phyloP scores from a whole-genome alignment of 2,329 filamentous ascomycete species.

The Capronia coronata region DNA sequence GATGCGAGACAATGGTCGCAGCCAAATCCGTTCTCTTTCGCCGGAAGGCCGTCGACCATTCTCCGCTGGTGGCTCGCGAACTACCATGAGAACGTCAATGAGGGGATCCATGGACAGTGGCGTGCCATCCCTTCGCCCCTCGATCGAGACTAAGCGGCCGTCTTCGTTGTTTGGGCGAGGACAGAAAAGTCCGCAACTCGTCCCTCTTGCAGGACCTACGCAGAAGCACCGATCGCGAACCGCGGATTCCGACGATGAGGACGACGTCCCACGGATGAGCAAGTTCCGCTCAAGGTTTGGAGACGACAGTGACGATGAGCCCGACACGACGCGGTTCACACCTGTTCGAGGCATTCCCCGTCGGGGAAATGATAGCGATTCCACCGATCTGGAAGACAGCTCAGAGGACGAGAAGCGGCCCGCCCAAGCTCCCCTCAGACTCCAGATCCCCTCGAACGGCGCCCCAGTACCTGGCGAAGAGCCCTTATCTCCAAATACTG shows the following conservation, averaged over 20 bases:
- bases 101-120: conserved; percentile 43
- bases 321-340: conserved; percentile 41
- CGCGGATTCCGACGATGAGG: conserved; percentile 57
- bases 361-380: conserved; percentile 55
- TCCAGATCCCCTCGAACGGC: conserved; percentile 29
- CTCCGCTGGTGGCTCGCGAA: conserved; percentile 46
- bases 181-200: conserved; percentile 31
- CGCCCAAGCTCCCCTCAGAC: conserved; percentile 23
- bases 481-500: conserved; percentile 30
- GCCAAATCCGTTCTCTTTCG: neutral
- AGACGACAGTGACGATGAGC: conserved; percentile 68
- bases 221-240: conserved; percentile 45
- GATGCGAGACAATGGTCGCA: conserved; percentile 47
- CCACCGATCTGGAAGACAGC: conserved; percentile 56
- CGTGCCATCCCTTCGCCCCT: conserved; percentile 25
- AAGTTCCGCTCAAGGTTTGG: conserved; percentile 56
- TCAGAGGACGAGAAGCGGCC: conserved; percentile 45
- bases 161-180: conserved; percentile 37
- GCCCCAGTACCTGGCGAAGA: conserved; percentile 34
- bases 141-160: conserved; percentile 32
- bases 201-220: conserved; percentile 26
- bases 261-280: conserved; percentile 34
- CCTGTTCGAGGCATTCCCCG: conserved; percentile 57
- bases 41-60: conserved; percentile 57
- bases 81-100: conserved; percentile 43